These are phyloP conservation scores for Galerina marginata DNA, from an alignment of 768 basidiomycete species.

Conservation along the genomic window DNA sequence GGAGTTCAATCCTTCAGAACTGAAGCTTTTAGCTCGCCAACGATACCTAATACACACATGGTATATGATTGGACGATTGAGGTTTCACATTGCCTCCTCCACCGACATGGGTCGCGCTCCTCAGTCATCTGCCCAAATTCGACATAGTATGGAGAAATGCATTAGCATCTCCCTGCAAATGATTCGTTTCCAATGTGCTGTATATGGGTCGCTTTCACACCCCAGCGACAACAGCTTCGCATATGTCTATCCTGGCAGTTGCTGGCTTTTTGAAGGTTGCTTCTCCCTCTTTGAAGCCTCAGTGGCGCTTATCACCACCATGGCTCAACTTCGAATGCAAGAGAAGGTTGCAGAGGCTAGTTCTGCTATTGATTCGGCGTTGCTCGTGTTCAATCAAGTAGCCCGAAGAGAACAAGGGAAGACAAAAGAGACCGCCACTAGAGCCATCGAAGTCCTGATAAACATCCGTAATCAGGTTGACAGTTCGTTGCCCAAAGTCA, in stretches of 20 bases:
- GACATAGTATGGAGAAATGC: conserved; percentile 43
- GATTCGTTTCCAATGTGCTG: conserved; percentile 48
- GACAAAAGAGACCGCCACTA: conserved; percentile 43
- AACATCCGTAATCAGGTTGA: conserved; percentile 24
- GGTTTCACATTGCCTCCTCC: conserved; percentile 48
- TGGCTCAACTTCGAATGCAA: conserved; percentile 45
- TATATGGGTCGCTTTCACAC: conserved; percentile 33
- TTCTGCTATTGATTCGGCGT: conserved; percentile 41
- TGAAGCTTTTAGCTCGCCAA: conserved; percentile 41
- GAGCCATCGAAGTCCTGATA: conserved; percentile 45
- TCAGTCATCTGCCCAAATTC: conserved; percentile 30
- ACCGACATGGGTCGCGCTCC: conserved; percentile 36
- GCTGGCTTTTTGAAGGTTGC: conserved; percentile 50
- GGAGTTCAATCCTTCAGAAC: conserved; percentile 34
- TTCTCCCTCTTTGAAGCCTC: conserved; percentile 53
- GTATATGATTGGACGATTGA: conserved; percentile 51
- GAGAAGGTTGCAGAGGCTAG: conserved; percentile 43
- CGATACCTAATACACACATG: conserved; percentile 50
- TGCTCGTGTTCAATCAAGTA: conserved; percentile 41
- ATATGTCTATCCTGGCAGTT: conserved; percentile 34
- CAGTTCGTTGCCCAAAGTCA: conserved; percentile 15
- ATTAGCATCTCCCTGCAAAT: conserved; percentile 46
- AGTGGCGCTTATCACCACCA: conserved; percentile 48
- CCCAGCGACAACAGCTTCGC: conserved; percentile 25
- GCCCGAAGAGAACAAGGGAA: conserved; percentile 38